phyloP scores from a whole-genome alignment of 768 basidiomycete species.

The Hygrocybe punicea region DNA sequence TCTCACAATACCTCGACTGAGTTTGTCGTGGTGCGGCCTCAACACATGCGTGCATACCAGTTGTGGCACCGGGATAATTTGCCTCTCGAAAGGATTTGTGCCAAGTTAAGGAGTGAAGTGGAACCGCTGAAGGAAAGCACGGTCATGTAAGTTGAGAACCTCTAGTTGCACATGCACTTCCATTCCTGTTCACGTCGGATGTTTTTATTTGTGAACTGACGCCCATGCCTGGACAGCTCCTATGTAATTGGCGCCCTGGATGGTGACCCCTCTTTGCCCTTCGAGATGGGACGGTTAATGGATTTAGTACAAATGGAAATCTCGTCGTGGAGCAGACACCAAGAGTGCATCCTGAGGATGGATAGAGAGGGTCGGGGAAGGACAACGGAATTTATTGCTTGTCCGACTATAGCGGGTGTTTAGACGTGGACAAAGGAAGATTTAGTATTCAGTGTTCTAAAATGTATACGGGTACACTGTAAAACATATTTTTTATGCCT shows the following conservation, averaged over 20 bases:
- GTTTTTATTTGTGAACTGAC: neutral
- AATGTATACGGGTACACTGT: too few species aligned
- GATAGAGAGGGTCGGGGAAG: constrained; percentile 12
- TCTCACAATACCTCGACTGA: neutral
- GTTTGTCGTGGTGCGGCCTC: constrained; percentile 14
- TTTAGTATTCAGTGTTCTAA: too few species aligned
- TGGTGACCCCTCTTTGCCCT: constrained; percentile 24
- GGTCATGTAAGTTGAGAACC: constrained; percentile 28
- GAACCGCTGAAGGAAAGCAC: constrained; percentile 27
- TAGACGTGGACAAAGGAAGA: too few species aligned
- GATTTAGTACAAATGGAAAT: constrained; percentile 32
- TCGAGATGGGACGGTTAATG: constrained; percentile 28
- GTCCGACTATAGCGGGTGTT: too few species aligned
- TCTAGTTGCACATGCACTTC: neutral
- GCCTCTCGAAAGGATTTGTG: constrained; percentile 31
- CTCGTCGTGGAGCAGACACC: constrained; percentile 29
- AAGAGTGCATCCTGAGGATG: constrained; percentile 23
- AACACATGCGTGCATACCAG: constrained; percentile 35
- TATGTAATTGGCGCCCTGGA: constrained; percentile 34
- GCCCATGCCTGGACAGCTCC: constrained; percentile 16
- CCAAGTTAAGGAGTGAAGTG: constrained; percentile 19
- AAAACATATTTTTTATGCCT: too few species aligned
- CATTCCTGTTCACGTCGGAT: neutral
- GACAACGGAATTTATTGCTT: too few species aligned
- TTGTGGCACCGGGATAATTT: constrained; percentile 31